A percentile compares a stretch with the other conserved stretches of the same genome.
Conservation (phyloP, 1,284 basidiomycete species). For the Malassezia japonica region DNA sequence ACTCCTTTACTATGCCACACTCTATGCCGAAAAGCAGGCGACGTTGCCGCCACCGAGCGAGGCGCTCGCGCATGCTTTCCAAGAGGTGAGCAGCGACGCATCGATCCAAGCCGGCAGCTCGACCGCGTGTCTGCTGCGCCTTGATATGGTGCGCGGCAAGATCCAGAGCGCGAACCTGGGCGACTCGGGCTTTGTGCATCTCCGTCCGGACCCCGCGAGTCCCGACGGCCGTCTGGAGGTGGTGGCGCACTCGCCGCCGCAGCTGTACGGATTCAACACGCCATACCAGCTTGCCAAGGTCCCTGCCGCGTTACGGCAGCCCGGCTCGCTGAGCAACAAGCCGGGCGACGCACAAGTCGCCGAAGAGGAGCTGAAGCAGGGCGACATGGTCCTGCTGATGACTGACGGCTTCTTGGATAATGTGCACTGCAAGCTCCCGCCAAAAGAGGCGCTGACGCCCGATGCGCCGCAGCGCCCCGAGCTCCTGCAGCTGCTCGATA, state of each 20-base stretch:
- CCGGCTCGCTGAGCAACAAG: conserved; percentile 29
- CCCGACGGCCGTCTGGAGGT: conserved; percentile 33
- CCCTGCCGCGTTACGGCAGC: conserved; percentile 24
- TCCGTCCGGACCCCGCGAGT: conserved; percentile 47
- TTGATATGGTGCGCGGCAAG: conserved; percentile 66
- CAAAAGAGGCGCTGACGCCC: conserved; percentile 12
- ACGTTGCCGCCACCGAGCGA: conserved; percentile 50
- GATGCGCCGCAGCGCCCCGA: conserved; percentile 28
- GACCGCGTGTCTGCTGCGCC: conserved; percentile 68
- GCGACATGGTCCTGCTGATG: conserved; percentile 51
- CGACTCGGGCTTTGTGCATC: conserved; percentile 72
- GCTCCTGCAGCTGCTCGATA: conserved; percentile 34
- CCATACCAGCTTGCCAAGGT: conserved; percentile 46
- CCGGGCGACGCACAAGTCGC: conserved; percentile 32
- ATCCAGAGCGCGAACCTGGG: conserved; percentile 79
- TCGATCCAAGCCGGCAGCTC: conserved; percentile 70
- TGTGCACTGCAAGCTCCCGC: conserved; percentile 60
- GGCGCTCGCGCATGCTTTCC: conserved; percentile 64
- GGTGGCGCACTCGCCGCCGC: conserved; percentile 31
- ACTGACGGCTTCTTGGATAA: conserved; percentile 82
- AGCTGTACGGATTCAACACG: conserved; percentile 43
- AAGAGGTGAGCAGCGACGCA: conserved; percentile 61
- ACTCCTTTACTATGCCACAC: conserved; percentile 56
- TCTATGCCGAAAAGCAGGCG: conserved; percentile 5
- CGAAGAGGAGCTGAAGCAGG: conserved; percentile 29